These are phyloP conservation scores for Magnolia sinica DNA, from an alignment of 164 flowering plant genomes.

Conservation along the genomic window DNA sequence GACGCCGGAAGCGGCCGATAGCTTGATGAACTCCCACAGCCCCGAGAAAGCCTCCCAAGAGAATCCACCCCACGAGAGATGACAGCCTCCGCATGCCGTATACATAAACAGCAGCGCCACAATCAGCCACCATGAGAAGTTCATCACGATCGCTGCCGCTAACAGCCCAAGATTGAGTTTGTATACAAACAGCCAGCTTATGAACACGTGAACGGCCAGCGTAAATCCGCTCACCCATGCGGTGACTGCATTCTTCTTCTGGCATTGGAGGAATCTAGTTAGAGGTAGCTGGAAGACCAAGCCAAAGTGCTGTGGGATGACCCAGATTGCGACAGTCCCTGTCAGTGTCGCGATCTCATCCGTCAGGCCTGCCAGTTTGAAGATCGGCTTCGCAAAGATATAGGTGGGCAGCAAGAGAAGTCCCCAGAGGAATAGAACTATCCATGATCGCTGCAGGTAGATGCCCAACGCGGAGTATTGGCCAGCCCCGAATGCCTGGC, in stretches of 20 bases:
- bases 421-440: slow-evolving; percentile 49
- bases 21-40: slow-evolving; percentile 44
- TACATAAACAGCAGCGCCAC: slow-evolving; percentile 33
- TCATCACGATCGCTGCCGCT: slow-evolving; percentile 33
- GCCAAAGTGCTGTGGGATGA: slow-evolving; percentile 51
- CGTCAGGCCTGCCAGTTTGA: slow-evolving; percentile 55
- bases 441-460: slow-evolving; percentile 89
- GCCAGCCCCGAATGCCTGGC: slow-evolving; percentile 84
- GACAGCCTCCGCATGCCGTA: slow-evolving; percentile 40
- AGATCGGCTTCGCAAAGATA: slow-evolving; percentile 56
- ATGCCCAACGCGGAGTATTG: slow-evolving; percentile 63
- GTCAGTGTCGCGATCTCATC: slow-evolving; percentile 61
- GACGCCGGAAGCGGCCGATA: slow-evolving; percentile 47
- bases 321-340: slow-evolving; percentile 39
- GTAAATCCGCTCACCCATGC: slow-evolving; percentile 38
- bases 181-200: slow-evolving; percentile 43
- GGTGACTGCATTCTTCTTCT: slow-evolving; percentile 35
- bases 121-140: slow-evolving; percentile 52
- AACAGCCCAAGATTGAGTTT: slow-evolving; percentile 34
- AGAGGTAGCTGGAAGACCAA: slow-evolving; percentile 45
- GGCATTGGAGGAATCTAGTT: slow-evolving; percentile 55
- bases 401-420: slow-evolving; percentile 54
- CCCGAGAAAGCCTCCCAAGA: slow-evolving; percentile 42
- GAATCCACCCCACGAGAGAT: slow-evolving; percentile 47
- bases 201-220: slow-evolving; percentile 29